Conservation (phyloP, 192 early-diverging fungal species). For the Coemansia erecta region DNA sequence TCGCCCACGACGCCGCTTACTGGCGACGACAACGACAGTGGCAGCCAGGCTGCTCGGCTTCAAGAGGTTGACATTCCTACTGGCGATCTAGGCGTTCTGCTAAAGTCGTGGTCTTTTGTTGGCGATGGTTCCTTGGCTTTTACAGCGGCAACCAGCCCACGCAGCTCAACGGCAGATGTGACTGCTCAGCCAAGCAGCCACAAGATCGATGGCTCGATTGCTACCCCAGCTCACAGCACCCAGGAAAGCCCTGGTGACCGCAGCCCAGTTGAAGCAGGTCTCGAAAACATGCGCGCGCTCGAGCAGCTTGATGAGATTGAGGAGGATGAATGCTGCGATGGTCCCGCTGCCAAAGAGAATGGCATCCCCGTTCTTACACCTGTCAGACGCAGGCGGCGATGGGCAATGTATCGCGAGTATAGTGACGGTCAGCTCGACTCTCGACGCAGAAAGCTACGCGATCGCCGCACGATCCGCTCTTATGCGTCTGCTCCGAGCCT, state of each 20-base stretch:
- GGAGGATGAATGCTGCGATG: not conserved
- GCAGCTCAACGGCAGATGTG: not conserved
- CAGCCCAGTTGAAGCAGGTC: not conserved
- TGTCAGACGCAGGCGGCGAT: not conserved
- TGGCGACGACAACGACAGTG: not conserved
- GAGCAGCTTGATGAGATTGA: not conserved
- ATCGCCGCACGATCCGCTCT: constrained; percentile 6
- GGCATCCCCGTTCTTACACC: too few species aligned
- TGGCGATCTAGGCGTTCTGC: constrained; percentile 31
- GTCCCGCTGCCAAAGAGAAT: not conserved
- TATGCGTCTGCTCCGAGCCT: constrained; percentile 36
- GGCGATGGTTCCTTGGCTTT: not conserved
- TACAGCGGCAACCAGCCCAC: not conserved
- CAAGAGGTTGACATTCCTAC: constrained; percentile 41
- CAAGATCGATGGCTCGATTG: not conserved
- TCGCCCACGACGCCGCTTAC: not conserved
- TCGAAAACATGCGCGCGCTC: too few species aligned
- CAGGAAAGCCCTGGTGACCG: not conserved
- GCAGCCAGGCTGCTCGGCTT: constrained; percentile 4
- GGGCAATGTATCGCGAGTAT: constrained; percentile 8
- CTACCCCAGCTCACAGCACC: not conserved
- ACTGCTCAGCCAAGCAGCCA: not conserved
- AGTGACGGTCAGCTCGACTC: constrained; percentile 10
- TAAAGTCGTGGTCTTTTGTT: constrained; percentile 39
- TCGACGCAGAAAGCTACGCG: constrained; percentile 3